Conservation (phyloP, 495 filamentous ascomycete genomes). For the Podospora appendiculata region DNA sequence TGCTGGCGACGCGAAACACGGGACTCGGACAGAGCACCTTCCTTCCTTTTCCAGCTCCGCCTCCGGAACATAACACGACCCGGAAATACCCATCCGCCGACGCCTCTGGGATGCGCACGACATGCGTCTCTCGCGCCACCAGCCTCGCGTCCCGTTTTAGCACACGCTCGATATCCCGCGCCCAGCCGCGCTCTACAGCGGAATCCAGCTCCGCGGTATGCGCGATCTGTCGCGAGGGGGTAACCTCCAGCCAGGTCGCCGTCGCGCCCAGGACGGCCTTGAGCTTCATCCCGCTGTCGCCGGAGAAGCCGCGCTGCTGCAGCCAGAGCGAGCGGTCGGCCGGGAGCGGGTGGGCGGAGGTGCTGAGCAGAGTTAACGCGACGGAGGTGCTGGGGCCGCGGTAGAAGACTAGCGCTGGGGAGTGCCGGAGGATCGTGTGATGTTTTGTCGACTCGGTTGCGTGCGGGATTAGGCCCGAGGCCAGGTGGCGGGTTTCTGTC, state of each 20-base stretch:
- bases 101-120: slow-evolving; percentile 54
- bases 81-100: slow-evolving; percentile 61
- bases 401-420: slow-evolving; percentile 54
- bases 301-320: slow-evolving; percentile 58
- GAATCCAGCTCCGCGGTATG: slow-evolving; percentile 34
- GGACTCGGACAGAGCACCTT: slow-evolving; percentile 57
- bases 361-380: slow-evolving; percentile 50
- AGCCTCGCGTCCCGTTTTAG: slow-evolving; percentile 38
- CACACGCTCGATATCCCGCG: slow-evolving; percentile 56
- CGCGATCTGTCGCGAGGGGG: slow-evolving; percentile 41
- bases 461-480: slow-evolving; percentile 54
- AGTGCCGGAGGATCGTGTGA: slow-evolving; percentile 60
- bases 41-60: slow-evolving; percentile 23
- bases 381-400: slow-evolving; percentile 55
- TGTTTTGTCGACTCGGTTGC: slow-evolving; percentile 59
- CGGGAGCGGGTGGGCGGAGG: slow-evolving; percentile 45
- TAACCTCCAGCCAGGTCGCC: slow-evolving; percentile 57
- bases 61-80: slow-evolving; percentile 50
- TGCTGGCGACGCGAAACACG: slow-evolving; percentile 56
- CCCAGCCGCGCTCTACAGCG: slow-evolving; percentile 54
- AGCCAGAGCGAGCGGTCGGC: slow-evolving; percentile 54
- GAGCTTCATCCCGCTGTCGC: slow-evolving; percentile 59
- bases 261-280: slow-evolving; percentile 50
- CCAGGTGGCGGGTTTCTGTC: slow-evolving; percentile 52
- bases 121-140: slow-evolving; percentile 48